These are phyloP conservation scores for Syzygium grande DNA, from an alignment of 345 rosid species.

Conservation along the genomic window DNA sequence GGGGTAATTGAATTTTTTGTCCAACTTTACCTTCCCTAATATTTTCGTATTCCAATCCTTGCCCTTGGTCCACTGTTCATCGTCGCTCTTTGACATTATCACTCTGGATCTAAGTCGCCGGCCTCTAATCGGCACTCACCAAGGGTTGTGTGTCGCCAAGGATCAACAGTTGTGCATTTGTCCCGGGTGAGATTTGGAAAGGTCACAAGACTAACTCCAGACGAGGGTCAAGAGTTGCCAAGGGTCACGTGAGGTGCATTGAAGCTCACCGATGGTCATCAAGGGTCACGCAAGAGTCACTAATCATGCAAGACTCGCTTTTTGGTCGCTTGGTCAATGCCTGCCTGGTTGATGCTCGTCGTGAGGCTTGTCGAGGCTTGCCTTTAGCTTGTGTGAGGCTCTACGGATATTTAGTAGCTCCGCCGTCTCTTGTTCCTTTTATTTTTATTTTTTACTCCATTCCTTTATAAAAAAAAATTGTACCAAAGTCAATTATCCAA, in stretches of 20 bases:
- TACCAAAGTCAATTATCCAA: background rate
- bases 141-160: background rate
- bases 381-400: background rate
- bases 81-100: background rate
- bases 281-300: background rate
- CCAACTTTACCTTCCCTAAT: background rate
- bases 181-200: background rate
- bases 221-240: background rate
- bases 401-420: rapidly evolving
- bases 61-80: background rate
- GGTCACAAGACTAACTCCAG: background rate
- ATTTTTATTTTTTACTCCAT: background rate
- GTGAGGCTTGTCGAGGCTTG: no score
- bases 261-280: background rate
- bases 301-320: background rate
- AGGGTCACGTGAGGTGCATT: background rate
- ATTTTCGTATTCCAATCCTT: background rate
- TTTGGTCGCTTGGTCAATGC: background rate
- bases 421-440: background rate
- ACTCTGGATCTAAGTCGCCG: background rate
- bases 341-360: background rate
- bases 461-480: background rate
- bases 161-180: background rate
- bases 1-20: background rate
- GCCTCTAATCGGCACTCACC: no score